Conservation (phyloP, 2,329 filamentous ascomycete species). For the Teratosphaeriaceae sp. region DNA sequence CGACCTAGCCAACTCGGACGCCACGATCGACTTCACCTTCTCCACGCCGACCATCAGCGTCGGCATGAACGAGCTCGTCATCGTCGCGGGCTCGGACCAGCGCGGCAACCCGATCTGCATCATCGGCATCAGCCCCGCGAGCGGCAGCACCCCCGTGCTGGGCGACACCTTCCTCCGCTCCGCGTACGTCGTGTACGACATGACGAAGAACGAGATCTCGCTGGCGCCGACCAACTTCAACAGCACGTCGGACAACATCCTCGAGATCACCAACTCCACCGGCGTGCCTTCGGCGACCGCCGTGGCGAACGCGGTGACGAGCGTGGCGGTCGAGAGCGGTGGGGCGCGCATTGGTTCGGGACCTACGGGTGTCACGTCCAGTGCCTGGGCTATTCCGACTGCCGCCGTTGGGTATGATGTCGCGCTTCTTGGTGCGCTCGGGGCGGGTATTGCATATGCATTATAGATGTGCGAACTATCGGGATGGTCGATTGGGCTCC, state of each 20-base stretch:
- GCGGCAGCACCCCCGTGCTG: conserved; percentile 43
- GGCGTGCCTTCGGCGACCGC: conserved; percentile 48
- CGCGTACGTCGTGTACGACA: conserved; percentile 58
- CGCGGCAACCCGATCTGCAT: conserved; percentile 40
- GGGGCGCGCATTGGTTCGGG: conserved; percentile 35
- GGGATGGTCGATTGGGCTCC: not conserved
- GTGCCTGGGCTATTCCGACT: conserved; percentile 18
- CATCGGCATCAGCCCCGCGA: conserved; percentile 47
- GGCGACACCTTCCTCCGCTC: conserved; percentile 58
- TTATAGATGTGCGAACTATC: conserved; percentile 11
- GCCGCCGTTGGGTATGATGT: conserved; percentile 20
- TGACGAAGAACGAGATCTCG: conserved; percentile 54
- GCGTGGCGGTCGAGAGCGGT: conserved; percentile 36
- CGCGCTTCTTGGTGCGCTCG: conserved; percentile 23
- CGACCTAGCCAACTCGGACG: conserved; percentile 40
- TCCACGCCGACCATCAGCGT: conserved; percentile 49
- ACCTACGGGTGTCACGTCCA: conserved; percentile 10
- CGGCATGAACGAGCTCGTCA: conserved; percentile 49
- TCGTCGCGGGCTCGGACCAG: conserved; percentile 39
- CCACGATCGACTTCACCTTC: conserved; percentile 53
- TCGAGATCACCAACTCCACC: conserved; percentile 47
- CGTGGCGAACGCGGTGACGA: conserved; percentile 47
- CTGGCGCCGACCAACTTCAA: conserved; percentile 58
- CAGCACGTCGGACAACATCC: conserved; percentile 43
- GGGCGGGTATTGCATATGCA: conserved; percentile 20